Base-by-base conservation (phyloP, 805 yeast species). In the Myxozyma melibiosi region DNA sequence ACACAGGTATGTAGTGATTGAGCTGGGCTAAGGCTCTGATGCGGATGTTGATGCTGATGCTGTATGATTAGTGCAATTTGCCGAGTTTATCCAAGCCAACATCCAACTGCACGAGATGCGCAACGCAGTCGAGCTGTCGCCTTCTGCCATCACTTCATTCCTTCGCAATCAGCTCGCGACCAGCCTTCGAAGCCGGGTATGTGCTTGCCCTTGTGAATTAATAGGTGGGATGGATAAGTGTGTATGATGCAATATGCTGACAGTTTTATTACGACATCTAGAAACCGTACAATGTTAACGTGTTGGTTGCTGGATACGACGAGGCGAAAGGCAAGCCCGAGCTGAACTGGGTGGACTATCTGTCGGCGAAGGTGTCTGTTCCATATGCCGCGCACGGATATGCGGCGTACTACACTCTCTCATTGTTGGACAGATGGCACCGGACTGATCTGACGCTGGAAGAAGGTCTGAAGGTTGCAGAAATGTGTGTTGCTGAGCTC, bases 321-420 rank as follows among this genome's bases (percentile, higher is more conserved):
- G 72, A 74, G 14, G 80, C 79, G 62, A 77, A 77, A 6, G 72
- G 78, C 39, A 77, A 75, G 58, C 90, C 97, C 38, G 76, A 81
- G 50, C 78, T 94, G 67, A 85, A 87, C 68, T 90, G 92, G 85
- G 87, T 94, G 65, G 99, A 94, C 71, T 94, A 94, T 72, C 76
- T 94, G 64, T 99, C 99, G 6, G 88, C 99, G 2, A 83, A 85
- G 64, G 96, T 85, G 14, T 89, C 85, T 59, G 78, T 94, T 57
- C 98, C 99, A 14, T 94, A 94, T 70, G 96, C 95, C 16, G 98
- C 98, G 1, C 99, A 94, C 71, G 99, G 99, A 11, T 94, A 94
- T 70, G 96, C 98, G n/a, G 96, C 95, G 1, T 94, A 92, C 74
- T 94, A 94, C 72, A 84, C 96, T 31, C 80, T 90, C 72, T 88